Conservation (phyloP, 1,284 basidiomycete genomes). For the Neotropicomus parvogracilis region DNA sequence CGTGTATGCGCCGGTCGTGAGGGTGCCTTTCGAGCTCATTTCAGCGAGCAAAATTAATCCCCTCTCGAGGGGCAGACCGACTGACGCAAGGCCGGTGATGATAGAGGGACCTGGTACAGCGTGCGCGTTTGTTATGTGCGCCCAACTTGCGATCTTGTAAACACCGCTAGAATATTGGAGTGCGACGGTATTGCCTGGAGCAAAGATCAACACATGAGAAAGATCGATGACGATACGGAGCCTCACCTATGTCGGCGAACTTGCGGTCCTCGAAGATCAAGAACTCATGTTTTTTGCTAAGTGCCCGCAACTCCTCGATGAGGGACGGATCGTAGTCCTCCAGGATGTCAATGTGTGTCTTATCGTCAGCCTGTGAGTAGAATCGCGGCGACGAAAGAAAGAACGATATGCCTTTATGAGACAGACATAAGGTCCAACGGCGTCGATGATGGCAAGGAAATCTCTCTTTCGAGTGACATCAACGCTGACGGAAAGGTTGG, state of each 20-base stretch:
- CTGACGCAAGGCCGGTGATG: constrained; percentile 80
- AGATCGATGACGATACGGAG: background rate
- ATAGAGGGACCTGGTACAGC: constrained; percentile 92
- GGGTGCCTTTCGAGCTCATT: constrained; percentile 90
- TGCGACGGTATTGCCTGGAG: constrained; percentile 89
- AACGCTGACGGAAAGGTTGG: constrained; percentile 93
- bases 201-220: constrained; percentile 1
- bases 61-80: constrained; percentile 77
- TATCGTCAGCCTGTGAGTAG: constrained; percentile 27
- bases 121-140: constrained; percentile 97
- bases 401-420: constrained; percentile 77
- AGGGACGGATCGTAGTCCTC: constrained; percentile 85
- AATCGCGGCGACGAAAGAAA: constrained; percentile 16
- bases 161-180: constrained; percentile 93
- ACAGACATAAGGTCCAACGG: constrained; percentile 87
- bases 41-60: constrained; percentile 92
- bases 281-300: constrained; percentile 87
- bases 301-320: constrained; percentile 64
- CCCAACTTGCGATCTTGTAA: constrained; percentile 93
- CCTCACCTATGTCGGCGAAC: constrained; percentile 94
- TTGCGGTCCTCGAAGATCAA: constrained; percentile 98
- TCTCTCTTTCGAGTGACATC: constrained; percentile 85
- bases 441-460: constrained; percentile 83
- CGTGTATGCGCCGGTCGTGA: constrained; percentile 86
- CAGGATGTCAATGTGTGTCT: constrained; percentile 98